Base-by-base conservation (phyloP, 2,329 filamentous ascomycete genomes). In the Scedosporium apiospermum region DNA sequence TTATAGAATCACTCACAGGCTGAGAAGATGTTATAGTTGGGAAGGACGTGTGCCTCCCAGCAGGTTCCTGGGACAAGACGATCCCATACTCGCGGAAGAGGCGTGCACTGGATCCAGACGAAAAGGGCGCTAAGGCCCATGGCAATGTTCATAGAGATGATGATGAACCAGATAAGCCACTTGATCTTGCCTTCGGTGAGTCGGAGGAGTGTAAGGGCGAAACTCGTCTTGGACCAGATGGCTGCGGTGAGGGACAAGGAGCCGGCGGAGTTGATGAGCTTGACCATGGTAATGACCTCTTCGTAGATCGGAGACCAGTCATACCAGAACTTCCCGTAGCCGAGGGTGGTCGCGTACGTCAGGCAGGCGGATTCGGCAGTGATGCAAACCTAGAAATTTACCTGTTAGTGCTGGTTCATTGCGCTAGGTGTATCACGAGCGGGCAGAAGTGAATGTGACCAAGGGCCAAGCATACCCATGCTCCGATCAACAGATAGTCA, bases 151-250 rank as follows among this genome's bases (percentile, higher is more conserved):
- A 70, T 66, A 12, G 65, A 64, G 4, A 68, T 57, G 27, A 72
- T 69, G 46, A 69, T 62, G 30, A 69, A 66, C 67, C 69, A 70
- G 9, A 73, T 65, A 1, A 68, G 57, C 14, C 57, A 49, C 46
- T 62, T 63, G 41, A 61, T 64, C 34, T 38, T 42, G 6, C 66
- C 68, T 2, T 68, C 57, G 1, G 66, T 65, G 9, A 73, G 64
- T 2, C 69, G 69, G 0, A 72, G 67, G 46, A 73, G 64, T 5
- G 70, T 73, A 16, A 69, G 62, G 10, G 68, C 71, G 34, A 73
- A 72, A 3, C 70, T 71, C 0, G 70, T 69, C 64, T 74, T 74
- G 62, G 67, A 69, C 65, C 66, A 68, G 10, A 68, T 67, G 46
- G 69, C 68, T 3, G 68, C 70, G 2, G 69, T 65, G 12, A 71